These are phyloP conservation scores for Colletotrichum plurivorum DNA, from an alignment of 2,329 filamentous ascomycete genomes.

Conservation along the genomic window DNA sequence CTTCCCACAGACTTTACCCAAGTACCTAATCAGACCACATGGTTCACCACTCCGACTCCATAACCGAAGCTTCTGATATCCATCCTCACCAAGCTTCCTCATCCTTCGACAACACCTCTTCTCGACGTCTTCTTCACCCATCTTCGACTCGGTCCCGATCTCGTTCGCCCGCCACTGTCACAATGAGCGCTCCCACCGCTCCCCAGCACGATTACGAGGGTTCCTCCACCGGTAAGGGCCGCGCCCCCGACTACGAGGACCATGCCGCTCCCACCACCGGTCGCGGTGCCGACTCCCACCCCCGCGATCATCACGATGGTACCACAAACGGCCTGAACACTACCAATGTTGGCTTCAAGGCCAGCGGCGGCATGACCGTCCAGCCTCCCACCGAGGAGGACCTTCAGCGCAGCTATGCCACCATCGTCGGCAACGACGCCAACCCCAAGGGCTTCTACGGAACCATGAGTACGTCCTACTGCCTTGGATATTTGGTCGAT, in stretches of 20 bases:
- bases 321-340: conserved; percentile 41
- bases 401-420: conserved; percentile 86
- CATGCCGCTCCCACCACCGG: background rate
- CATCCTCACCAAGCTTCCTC: conserved; percentile 3
- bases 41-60: conserved; percentile 24
- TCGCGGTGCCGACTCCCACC: too few relatives aligned
- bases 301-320: background rate
- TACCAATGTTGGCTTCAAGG: conserved; percentile 59
- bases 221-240: conserved; percentile 38
- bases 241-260: conserved; percentile 37
- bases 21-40: background rate
- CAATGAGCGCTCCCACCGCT: conserved; percentile 37
- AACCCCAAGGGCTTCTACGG: conserved; percentile 91
- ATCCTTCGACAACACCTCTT: conserved; percentile 41
- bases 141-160: conserved; percentile 17
- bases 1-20: background rate
- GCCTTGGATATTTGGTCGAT: background rate
- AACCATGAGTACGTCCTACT: conserved; percentile 76
- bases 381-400: conserved; percentile 87
- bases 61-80: conserved; percentile 24
- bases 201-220: conserved; percentile 33
- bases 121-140: conserved; percentile 28
- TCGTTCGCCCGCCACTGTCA: conserved; percentile 25
- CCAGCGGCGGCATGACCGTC: conserved; percentile 75
- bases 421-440: conserved; percentile 73